Conservation (phyloP, 139 green algal genomes). For the Eudorina sp. region DNA sequence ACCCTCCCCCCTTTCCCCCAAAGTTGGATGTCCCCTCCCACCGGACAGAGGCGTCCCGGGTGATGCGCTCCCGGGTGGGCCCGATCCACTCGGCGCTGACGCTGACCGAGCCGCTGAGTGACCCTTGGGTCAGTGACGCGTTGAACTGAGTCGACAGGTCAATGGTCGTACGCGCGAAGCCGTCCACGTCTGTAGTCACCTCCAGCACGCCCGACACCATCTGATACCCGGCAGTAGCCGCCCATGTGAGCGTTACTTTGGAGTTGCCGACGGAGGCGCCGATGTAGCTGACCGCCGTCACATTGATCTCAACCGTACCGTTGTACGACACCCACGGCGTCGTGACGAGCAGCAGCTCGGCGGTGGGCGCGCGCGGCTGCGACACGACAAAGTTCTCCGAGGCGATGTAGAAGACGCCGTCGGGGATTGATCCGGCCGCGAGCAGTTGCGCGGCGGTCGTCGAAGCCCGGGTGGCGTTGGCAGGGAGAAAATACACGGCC, state of each 20-base stretch:
- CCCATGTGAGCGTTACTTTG: constrained; percentile 46
- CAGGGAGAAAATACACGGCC: not conserved
- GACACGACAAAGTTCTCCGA: constrained; percentile 50
- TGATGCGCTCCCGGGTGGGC: constrained; percentile 60
- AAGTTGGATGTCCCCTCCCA: not conserved
- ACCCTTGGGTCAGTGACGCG: too few relatives aligned
- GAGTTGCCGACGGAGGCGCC: constrained; percentile 32
- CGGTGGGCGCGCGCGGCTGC: constrained; percentile 65
- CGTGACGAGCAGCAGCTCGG: constrained; percentile 50
- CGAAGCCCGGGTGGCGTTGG: not conserved
- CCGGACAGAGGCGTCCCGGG: not conserved
- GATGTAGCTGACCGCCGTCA: constrained; percentile 38
- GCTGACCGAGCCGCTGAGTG: too few relatives aligned
- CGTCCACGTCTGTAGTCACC: constrained; percentile 25
- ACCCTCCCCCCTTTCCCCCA: not conserved
- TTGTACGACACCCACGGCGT: not conserved
- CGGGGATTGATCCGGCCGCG: not conserved
- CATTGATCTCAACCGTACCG: not conserved
- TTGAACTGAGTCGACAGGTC: too few relatives aligned
- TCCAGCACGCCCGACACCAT: not conserved
- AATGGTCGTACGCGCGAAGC: constrained; percentile 26
- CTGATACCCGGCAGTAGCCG: not conserved
- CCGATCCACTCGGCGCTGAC: constrained; percentile 57
- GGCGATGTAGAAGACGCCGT: not conserved
- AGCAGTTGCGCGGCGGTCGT: not conserved